phyloP scores from a whole-genome alignment of 306 rosid species.

The Ammopiptanthus mongolicus region DNA sequence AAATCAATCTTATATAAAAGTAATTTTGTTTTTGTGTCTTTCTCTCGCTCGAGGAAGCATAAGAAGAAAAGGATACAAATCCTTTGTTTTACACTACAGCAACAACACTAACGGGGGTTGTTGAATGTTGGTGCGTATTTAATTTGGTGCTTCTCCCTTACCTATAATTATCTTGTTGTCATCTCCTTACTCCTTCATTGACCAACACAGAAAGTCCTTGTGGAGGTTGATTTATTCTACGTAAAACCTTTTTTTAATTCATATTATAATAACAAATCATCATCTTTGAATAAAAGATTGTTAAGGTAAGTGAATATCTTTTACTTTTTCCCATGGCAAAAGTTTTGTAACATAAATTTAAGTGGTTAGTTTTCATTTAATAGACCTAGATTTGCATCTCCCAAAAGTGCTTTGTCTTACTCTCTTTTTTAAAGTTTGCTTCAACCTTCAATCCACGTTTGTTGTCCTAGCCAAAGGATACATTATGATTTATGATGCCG shows the following conservation, averaged over 20 bases:
- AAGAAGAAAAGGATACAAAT: no score
- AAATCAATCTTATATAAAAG: no score
- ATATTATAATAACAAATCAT: background rate
- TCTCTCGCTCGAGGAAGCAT: no score
- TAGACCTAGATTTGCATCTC: background rate
- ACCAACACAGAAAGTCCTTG: conserved; percentile 3
- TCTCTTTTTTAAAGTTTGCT: background rate
- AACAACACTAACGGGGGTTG: background rate
- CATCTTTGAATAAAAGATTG: conserved; percentile 6
- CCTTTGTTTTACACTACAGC: no score
- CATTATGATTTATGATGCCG: background rate
- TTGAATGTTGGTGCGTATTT: conserved; percentile 9
- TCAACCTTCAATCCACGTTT: background rate
- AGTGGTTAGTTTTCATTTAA: conserved; percentile 4
- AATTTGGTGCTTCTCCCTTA: background rate
- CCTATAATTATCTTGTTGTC: background rate
- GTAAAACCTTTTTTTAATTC: background rate
- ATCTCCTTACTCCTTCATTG: conserved; percentile 8
- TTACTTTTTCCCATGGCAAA: background rate
- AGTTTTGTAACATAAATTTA: background rate
- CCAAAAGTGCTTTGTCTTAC: background rate
- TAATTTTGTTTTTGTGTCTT: no score
- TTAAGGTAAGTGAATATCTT: background rate
- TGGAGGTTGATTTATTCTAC: background rate
- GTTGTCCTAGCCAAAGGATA: background rate